Percentiles rank a stretch among this genome's conserved stretches.
These are phyloP conservation scores for Elymus sibiricus DNA, from an alignment of 176 grass and related monocot species.

Conservation along the genomic window DNA sequence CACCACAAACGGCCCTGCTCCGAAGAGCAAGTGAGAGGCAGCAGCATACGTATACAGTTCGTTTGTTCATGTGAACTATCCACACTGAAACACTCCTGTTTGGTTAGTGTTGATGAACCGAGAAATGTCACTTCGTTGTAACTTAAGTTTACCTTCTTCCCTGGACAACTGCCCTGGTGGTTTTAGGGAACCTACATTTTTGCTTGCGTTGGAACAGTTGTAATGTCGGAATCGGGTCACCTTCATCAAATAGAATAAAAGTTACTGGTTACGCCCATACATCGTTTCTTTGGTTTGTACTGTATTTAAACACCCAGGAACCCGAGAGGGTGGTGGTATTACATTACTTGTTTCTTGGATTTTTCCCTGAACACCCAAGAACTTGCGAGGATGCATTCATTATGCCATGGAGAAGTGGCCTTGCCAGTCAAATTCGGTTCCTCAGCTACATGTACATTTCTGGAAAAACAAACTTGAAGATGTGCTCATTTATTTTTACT, in stretches of 20 bases:
- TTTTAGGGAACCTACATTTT: conserved; percentile 3
- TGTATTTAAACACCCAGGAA: too few species aligned
- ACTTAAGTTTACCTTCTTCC: conserved; percentile 10
- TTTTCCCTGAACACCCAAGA: neutral
- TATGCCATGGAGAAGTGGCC: neutral
- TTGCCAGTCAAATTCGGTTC: too few species aligned
- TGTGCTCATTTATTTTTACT: neutral
- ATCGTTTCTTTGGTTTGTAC: neutral
- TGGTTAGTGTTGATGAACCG: conserved; percentile 29
- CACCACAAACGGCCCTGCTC: neutral
- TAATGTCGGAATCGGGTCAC: conserved; percentile 19
- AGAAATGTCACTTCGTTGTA: conserved; percentile 28
- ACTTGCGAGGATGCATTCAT: neutral
- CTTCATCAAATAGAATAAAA: conserved; percentile 43
- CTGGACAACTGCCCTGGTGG: neutral
- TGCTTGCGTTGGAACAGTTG: conserved; percentile 13
- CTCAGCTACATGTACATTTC: too few species aligned
- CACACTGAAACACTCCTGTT: conserved; percentile 29
- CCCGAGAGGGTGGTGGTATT: too few species aligned
- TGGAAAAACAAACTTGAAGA: neutral
- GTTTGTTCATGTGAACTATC: neutral
- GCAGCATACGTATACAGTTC: conserved; percentile 8
- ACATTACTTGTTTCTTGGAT: neutral
- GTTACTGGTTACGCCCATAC: neutral
- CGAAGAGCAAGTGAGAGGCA: conserved; percentile 31